Base-by-base conservation (phyloP, 2,329 filamentous ascomycete genomes). In the Pseudocercospora cruenta region DNA sequence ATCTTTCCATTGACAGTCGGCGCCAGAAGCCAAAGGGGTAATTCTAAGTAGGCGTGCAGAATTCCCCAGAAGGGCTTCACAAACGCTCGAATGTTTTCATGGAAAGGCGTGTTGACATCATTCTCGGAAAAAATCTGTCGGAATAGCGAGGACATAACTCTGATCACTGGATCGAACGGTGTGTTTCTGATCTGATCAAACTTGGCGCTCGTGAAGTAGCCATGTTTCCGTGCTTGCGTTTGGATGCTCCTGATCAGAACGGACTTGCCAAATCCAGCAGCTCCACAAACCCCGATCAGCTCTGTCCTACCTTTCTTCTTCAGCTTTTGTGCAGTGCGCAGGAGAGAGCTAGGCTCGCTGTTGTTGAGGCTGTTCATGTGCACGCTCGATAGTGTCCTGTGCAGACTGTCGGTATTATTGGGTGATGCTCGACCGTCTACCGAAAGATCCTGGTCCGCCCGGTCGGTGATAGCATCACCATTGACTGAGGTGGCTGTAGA, bases 41-140 rank as follows among this genome's bases (percentile, higher is more conserved):
- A 80, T 64, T 87, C 86, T n/a, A 90, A 76, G 59, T 87, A 85
- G 26, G 78, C 79, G 69, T 87, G 84, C 28, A 90, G 78, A 5
- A 84, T 80, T 28, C 80, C 75, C 87, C 87, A 90, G 67, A 87
- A 82, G 9, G 86, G 85, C 55, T 82, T 82, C 4, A 89, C 79
- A 53, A 84, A 84, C 14, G 79, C 79, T 21, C 87, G 80, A 12
- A 90, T 78, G 67, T 82, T 84, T 65, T 87, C 83, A 71, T 90
- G 87, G 66, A 89, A 89, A 0, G 86, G 83, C 0, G 86, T 87
- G 9, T 80, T 82, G 16, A 90, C 84, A 74, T 90, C 86, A 39
- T 85, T 83, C 72, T 90, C 87, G 0, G 86, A 88, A 71, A 89
- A 90, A 6, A 89, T 88, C 68, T 90, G 87, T 26, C 87, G 83